A percentile compares a stretch with the other conserved stretches of the same genome.
Conservation (phyloP, 352 stramenopile genomes). For the Phytopythium litorale region DNA sequence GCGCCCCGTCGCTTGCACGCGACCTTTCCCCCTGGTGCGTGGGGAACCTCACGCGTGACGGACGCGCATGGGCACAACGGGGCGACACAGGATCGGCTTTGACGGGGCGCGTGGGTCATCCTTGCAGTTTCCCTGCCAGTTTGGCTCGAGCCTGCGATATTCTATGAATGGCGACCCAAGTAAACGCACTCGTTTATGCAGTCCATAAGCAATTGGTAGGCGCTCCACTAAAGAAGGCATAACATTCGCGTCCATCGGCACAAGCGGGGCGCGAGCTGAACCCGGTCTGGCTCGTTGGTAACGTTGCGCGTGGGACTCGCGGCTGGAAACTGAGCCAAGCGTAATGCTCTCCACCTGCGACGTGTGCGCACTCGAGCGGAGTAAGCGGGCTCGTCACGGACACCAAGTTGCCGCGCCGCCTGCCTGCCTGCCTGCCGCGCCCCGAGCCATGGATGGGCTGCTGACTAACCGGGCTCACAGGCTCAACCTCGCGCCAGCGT, state of each 20-base stretch:
- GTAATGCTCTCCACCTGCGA: background rate
- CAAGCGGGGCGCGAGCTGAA: background rate
- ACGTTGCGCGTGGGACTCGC: background rate
- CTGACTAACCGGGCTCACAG: background rate
- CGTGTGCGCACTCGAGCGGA: background rate
- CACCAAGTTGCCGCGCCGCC: background rate
- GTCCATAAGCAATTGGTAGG: background rate
- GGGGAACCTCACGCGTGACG: constrained; percentile 5
- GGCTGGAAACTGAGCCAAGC: constrained; percentile 1
- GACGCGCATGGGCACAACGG: constrained; percentile 5
- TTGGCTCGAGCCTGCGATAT: background rate
- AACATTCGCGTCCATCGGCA: background rate
- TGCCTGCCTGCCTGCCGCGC: background rate
- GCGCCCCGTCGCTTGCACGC: constrained; percentile 2
- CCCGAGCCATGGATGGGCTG: constrained; percentile 1
- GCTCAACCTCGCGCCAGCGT: background rate
- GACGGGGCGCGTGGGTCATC: background rate
- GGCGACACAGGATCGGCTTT: constrained; percentile 1
- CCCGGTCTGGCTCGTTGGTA: constrained; percentile 1
- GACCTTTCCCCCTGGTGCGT: background rate
- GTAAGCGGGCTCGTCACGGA: background rate
- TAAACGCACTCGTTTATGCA: background rate
- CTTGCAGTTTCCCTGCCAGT: background rate
- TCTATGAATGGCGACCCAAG: background rate
- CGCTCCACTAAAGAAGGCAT: background rate